phyloP scores from a whole-genome alignment of 2,329 filamentous ascomycete species.

The Phyllosticta citrichinensis region DNA sequence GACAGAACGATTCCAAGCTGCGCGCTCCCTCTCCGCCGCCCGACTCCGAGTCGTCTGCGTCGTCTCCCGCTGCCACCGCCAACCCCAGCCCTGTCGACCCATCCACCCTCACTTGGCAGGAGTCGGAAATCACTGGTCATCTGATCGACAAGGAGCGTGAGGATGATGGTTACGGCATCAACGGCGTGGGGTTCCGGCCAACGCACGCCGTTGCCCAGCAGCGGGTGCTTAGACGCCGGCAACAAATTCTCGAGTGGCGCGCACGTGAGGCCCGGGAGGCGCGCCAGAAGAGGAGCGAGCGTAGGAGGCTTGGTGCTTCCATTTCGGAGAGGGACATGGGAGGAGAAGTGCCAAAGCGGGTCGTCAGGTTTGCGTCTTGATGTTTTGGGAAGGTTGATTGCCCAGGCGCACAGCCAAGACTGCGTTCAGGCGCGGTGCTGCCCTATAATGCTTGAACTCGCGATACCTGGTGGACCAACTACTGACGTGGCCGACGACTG shows the following conservation, averaged over 20 bases:
- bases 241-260: slow-evolving; percentile 51
- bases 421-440: neutral
- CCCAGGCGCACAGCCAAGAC: neutral
- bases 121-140: slow-evolving; percentile 53
- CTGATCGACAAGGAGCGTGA: slow-evolving; percentile 42
- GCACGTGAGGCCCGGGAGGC: slow-evolving; percentile 49
- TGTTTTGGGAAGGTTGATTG: neutral
- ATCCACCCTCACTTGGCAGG: slow-evolving; percentile 43
- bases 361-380: slow-evolving; percentile 6
- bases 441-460: neutral
- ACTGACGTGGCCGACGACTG: neutral
- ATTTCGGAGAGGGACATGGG: neutral
- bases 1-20: neutral
- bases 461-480: neutral
- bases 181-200: slow-evolving; percentile 53
- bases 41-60: neutral
- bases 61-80: neutral
- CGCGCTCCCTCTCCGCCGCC: neutral
- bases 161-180: slow-evolving; percentile 54
- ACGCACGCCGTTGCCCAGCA: slow-evolving; percentile 50
- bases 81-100: slow-evolving; percentile 16
- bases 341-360: neutral
- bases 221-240: slow-evolving; percentile 45
- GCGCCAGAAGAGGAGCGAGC: slow-evolving; percentile 45
- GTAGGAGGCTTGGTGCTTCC: slow-evolving; percentile 27